Evolutionary conservation across 2,329 filamentous ascomycete species (phyloP).

Genomic region (Xylariaceae sp.): DNA sequence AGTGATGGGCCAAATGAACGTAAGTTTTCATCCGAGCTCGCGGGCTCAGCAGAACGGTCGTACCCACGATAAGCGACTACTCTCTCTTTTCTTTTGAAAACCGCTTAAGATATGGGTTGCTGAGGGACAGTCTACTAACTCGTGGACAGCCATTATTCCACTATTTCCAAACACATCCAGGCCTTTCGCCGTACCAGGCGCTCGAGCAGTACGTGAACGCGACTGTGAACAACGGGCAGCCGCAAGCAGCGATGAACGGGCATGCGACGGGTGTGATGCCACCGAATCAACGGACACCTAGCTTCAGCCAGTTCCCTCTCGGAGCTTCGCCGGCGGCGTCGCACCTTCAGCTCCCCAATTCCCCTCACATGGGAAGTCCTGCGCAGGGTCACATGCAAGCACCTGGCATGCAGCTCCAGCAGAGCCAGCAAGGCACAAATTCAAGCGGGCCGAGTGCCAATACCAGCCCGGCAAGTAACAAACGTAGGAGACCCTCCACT

Average conservation of each 20-base stretch:
- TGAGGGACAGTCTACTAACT: conserved; percentile 5
- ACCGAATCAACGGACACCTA: conserved; percentile 48
- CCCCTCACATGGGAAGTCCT: conserved; percentile 57
- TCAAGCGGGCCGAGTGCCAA: conserved; percentile 63
- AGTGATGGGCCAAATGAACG: conserved; percentile 61
- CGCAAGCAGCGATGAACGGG: conserved; percentile 41
- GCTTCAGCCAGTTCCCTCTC: conserved; percentile 53
- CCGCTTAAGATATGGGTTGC: not conserved
- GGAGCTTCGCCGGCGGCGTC: conserved; percentile 54
- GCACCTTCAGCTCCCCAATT: conserved; percentile 58
- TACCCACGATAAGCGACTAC: not conserved
- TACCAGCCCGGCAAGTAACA: conserved; percentile 58
- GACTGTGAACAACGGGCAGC: conserved; percentile 38
- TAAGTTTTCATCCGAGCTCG: conserved; percentile 19
- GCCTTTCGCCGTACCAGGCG: conserved; percentile 51
- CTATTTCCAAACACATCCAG: conserved; percentile 51
- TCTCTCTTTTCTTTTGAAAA: not conserved
- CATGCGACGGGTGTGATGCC: conserved; percentile 34
- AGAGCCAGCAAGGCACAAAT: conserved; percentile 62
- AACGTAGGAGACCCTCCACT: conserved; percentile 51
- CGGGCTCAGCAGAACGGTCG: not conserved
- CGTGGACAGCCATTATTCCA: conserved; percentile 46
- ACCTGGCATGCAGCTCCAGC: conserved; percentile 61
- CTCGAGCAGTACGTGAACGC: conserved; percentile 55
- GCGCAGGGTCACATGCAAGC: conserved; percentile 59